Evolutionary conservation across 228 moss, liverwort and hornwort genomes (phyloP), one percentile per base, ranked within the genome.

Genomic region (Sphagnum magellanicum): DNA sequence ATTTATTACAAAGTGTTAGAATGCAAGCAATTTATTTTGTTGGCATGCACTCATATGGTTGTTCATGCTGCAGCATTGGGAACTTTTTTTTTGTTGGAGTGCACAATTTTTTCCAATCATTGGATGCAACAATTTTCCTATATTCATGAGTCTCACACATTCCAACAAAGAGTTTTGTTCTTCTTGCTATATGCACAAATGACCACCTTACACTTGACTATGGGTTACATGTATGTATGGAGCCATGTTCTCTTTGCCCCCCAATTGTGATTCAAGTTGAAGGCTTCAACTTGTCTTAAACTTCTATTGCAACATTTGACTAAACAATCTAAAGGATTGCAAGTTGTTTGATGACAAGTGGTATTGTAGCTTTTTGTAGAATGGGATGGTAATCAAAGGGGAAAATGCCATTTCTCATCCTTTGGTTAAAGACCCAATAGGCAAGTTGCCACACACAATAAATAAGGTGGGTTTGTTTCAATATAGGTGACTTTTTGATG

Each of bases 61-160:
- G 47, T 16, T 53, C 63, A 11, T 77, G 61, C 12, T 80, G 60
- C 92, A 98, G 94, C 61, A 94, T 98, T 64, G 98, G 94, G 8
- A 98, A 98, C 53, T 94, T 98, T 53, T 98, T 98, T 82, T 98
- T 98, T 68, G 98, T 92, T 66, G 94, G 94, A 79, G 94, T 93
- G 76, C 98, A 94, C 53, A 86, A 90, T 52, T 98, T 98, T 67
- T 81, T 98, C 53, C 93, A 93, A 70, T 98, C 98, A 4, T 75
- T 98, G 79, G 94, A 98, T 71, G 98, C 94, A 72, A 93, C 98
- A 53, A 98, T 98, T 66, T 98, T 98, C 73, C 68, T 98, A 6
- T 98, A 98, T 75, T 98, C 98, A 61, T 87, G 98, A 14, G 98
- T 98, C 49, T 98, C 94, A 50, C 90, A 98, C 79, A 94, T 94